phyloP scores from a whole-genome alignment of 352 stramenopile genomes.

The Globisporangium camurandrum region DNA sequence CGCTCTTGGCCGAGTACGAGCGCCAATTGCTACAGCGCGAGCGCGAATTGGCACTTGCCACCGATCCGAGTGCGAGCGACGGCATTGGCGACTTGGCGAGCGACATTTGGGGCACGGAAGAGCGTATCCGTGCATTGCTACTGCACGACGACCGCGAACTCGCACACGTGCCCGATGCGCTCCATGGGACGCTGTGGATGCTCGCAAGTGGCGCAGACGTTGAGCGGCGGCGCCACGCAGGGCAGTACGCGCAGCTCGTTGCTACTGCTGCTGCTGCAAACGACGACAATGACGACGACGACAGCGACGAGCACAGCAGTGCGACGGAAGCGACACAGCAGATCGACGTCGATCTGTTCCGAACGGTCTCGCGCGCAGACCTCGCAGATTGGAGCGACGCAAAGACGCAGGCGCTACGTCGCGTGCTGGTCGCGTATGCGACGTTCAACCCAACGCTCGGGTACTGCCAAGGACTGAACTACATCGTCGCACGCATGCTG shows the following conservation, averaged over 20 bases:
- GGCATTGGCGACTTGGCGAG: conserved; percentile 60
- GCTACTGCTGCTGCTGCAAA: conserved; percentile 10
- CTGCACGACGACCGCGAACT: conserved; percentile 52
- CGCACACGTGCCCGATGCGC: conserved; percentile 41
- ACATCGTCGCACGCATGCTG: conserved; percentile 72
- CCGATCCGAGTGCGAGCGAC: conserved; percentile 23
- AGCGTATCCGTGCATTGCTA: conserved; percentile 65
- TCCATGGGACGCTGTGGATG: conserved; percentile 81
- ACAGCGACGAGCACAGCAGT: background rate
- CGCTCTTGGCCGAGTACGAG: conserved; percentile 59
- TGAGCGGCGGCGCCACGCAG: conserved; percentile 55
- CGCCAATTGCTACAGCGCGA: conserved; percentile 51
- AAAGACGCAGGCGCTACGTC: conserved; percentile 64
- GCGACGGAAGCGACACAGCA: conserved; percentile 67
- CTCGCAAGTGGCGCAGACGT: conserved; percentile 57
- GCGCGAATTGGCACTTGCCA: conserved; percentile 21
- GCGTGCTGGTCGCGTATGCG: conserved; percentile 80
- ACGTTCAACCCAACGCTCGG: conserved; percentile 73
- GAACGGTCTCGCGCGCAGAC: conserved; percentile 60
- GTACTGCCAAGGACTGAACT: conserved; percentile 88
- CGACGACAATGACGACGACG: conserved; percentile 24
- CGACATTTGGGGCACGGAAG: conserved; percentile 75
- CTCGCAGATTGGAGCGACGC: conserved; percentile 57
- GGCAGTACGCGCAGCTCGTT: conserved; percentile 46
- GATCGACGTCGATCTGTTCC: conserved; percentile 80